phyloP scores from a whole-genome alignment of 495 filamentous ascomycete genomes.

The Trichoderma asperelloides region DNA sequence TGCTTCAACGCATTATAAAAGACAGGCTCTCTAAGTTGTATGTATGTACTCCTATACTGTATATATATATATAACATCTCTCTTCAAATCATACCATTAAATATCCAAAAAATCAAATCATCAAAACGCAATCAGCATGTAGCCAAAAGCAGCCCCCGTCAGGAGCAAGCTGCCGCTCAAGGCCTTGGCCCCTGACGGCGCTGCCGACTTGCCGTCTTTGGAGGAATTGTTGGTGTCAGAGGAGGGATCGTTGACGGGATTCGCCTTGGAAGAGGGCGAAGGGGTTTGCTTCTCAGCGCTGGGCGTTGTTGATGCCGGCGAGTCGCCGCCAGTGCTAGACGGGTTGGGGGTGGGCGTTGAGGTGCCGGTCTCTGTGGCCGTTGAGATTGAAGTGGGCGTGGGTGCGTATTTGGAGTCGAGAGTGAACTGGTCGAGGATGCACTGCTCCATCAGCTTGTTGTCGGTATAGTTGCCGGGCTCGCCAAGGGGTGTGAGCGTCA shows the following conservation, averaged over 20 bases:
- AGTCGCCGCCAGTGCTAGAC: not conserved
- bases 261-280: not conserved
- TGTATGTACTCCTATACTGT: not conserved
- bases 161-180: not conserved
- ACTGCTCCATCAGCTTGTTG: slow-evolving; percentile 30
- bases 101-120: not conserved
- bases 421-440: slow-evolving; percentile 18
- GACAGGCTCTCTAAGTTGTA: not conserved
- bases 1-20: not conserved
- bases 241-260: not conserved
- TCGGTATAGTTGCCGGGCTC: slow-evolving; percentile 30
- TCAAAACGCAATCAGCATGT: not conserved
- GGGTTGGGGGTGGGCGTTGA: not conserved
- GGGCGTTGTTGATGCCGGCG: not conserved
- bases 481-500: slow-evolving; percentile 36
- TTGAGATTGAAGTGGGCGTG: not conserved
- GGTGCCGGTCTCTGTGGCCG: not conserved
- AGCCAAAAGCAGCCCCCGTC: not conserved
- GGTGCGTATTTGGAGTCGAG: not conserved
- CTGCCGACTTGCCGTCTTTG: not conserved
- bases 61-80: not conserved
- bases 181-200: not conserved
- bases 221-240: not conserved
- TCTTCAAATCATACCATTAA: not conserved
- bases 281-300: not conserved